phyloP scores from a whole-genome alignment of 768 basidiomycete species.

The Strobilomyces echinocephalus region DNA sequence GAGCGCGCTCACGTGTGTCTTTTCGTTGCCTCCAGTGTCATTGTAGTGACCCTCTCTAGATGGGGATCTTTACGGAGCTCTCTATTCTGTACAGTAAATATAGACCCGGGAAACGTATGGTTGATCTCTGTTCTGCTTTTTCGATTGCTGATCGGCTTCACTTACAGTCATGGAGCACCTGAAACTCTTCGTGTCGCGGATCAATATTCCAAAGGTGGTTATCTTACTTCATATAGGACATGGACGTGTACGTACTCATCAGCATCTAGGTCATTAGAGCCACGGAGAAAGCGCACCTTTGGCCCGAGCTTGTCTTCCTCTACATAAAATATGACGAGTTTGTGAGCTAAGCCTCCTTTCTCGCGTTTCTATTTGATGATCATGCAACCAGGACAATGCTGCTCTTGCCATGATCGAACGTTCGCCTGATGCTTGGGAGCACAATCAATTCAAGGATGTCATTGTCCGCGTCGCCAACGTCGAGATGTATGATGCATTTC shows the following conservation, averaged over 20 bases:
- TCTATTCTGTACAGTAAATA: constrained; percentile 93
- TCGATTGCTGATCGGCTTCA: constrained; percentile 4
- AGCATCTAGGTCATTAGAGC: constrained; percentile 77
- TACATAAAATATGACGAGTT: constrained; percentile 99
- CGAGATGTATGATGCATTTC: constrained; percentile 66
- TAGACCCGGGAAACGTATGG: constrained; percentile 83
- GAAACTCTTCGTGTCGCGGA: constrained; percentile 90
- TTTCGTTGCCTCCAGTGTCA: neutral
- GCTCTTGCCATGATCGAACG: constrained; percentile 98
- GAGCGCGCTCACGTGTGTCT: constrained; percentile 83
- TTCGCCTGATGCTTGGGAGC: constrained; percentile 98
- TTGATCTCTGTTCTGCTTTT: neutral
- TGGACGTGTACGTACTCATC: neutral
- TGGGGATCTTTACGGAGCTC: constrained; percentile 98
- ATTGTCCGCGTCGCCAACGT: constrained; percentile 95
- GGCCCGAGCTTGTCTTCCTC: constrained; percentile 97
- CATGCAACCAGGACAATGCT: constrained; percentile 75
- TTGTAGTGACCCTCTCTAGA: constrained; percentile 37
- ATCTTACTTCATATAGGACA: neutral
- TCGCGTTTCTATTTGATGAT: neutral
- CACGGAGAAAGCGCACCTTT: constrained; percentile 92
- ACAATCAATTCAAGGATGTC: constrained; percentile 99
- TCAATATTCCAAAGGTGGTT: constrained; percentile 91
- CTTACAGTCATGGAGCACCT: constrained; percentile 93
- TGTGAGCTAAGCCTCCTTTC: constrained; percentile 35